These are phyloP conservation scores for Lichtheimia hyalospora DNA, from an alignment of 371 early-diverging fungal genomes.

Conservation along the genomic window DNA sequence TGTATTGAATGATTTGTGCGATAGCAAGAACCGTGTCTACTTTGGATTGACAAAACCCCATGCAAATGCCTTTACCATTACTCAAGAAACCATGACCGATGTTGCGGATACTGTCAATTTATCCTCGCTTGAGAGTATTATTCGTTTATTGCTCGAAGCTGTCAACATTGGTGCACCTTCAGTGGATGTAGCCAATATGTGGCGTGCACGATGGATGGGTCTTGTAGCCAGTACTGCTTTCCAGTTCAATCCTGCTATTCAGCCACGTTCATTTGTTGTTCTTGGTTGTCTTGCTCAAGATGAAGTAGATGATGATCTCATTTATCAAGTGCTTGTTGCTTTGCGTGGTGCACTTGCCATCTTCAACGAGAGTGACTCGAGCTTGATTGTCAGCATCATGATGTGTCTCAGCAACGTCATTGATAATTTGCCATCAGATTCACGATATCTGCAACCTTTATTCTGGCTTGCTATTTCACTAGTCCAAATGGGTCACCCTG, in stretches of 20 bases:
- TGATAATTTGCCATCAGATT: slow-evolving; percentile 71
- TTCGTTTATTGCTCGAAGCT: slow-evolving; percentile 75
- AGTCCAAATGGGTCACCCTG: slow-evolving; percentile 80
- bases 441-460: slow-evolving; percentile 73
- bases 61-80: slow-evolving; percentile 71
- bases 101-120: slow-evolving; percentile 67
- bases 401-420: slow-evolving; percentile 86
- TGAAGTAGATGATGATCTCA: slow-evolving; percentile 83
- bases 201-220: slow-evolving; percentile 91
- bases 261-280: slow-evolving; percentile 91
- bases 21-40: slow-evolving; percentile 71
- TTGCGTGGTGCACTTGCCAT: slow-evolving; percentile 80
- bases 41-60: slow-evolving; percentile 79
- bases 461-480: slow-evolving; percentile 90
- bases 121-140: slow-evolving; percentile 75
- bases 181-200: slow-evolving; percentile 17
- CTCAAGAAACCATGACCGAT: slow-evolving; percentile 64
- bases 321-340: slow-evolving; percentile 87
- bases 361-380: slow-evolving; percentile 77
- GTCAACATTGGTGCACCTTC: slow-evolving; percentile 71
- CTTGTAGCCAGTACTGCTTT: slow-evolving; percentile 88
- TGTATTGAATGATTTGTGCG: slow-evolving; percentile 70
- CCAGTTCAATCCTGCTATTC: slow-evolving; percentile 89
- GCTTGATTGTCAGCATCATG: slow-evolving; percentile 77
- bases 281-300: slow-evolving; percentile 86